phyloP scores from a whole-genome alignment of 805 yeast genomes.

The Peterozyma toletana region DNA sequence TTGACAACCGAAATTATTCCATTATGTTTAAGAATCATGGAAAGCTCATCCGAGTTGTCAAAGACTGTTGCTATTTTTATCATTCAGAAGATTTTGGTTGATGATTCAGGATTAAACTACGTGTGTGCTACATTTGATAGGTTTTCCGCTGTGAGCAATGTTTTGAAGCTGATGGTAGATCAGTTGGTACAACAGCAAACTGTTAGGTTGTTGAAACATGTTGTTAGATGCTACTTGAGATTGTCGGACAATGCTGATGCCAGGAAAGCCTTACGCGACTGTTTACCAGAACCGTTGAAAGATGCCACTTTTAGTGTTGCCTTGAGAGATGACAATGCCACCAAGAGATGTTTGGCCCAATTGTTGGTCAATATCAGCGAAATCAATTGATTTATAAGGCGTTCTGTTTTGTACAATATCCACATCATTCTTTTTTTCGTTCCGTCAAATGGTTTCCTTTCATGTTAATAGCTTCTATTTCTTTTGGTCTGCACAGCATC shows the following conservation, averaged over 20 bases:
- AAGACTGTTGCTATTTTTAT: constrained; percentile 97
- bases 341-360: constrained; percentile 82
- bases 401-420: no score
- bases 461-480: no score
- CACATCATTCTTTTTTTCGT: not conserved
- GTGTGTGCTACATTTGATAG: constrained; percentile 94
- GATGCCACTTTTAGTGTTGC: constrained; percentile 79
- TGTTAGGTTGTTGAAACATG: constrained; percentile 83
- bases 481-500: no score
- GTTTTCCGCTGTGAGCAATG: constrained; percentile 89
- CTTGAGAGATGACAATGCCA: constrained; percentile 79
- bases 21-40: constrained; percentile 89
- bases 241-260: constrained; percentile 88
- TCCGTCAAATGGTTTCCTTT: no score
- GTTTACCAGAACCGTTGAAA: constrained; percentile 79
- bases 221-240: constrained; percentile 87
- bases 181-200: constrained; percentile 74
- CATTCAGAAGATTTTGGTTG: constrained; percentile 85
- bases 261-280: constrained; percentile 73
- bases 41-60: constrained; percentile 84
- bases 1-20: constrained; percentile 97
- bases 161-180: constrained; percentile 77
- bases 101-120: constrained; percentile 85
- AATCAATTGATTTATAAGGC: constrained; percentile 1
- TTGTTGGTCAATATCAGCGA: constrained; percentile 55